Conservation (phyloP, 805 yeast genomes). For the Pichia sporocuriosa region DNA sequence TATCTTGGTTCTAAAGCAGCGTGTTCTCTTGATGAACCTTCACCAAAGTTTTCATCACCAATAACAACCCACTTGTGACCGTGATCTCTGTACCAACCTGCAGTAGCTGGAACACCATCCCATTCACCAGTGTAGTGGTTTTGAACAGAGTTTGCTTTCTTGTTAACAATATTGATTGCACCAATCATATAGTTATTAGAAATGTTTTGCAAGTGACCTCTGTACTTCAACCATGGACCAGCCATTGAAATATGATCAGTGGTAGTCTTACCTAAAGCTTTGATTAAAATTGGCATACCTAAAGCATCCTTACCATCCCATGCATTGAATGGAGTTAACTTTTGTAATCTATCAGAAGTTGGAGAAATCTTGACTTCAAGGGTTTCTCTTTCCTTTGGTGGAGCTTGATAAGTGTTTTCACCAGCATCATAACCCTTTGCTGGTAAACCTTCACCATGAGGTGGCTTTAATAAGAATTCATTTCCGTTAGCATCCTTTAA, state of each 20-base stretch:
- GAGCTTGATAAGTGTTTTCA: constrained; percentile 93
- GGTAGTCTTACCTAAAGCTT: constrained; percentile 96
- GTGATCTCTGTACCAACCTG: constrained; percentile 86
- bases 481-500: constrained; percentile 65
- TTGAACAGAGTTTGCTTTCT: constrained; percentile 85
- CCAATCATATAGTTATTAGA: constrained; percentile 99
- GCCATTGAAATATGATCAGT: constrained; percentile 99
- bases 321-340: constrained; percentile 85
- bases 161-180: constrained; percentile 95
- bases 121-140: constrained; percentile 88
- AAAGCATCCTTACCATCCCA: constrained; percentile 96
- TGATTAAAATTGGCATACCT: constrained; percentile 87
- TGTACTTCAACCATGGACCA: constrained; percentile 99
- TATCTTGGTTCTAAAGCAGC: constrained; percentile 99
- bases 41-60: constrained; percentile 99
- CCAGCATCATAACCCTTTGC: constrained; percentile 50
- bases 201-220: constrained; percentile 98
- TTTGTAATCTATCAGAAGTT: constrained; percentile 92
- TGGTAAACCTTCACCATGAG: constrained; percentile 82
- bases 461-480: constrained; percentile 71
- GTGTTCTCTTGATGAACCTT: constrained; percentile 99
- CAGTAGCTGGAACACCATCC: constrained; percentile 96
- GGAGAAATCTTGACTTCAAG: constrained; percentile 78
- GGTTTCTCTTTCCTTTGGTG: constrained; percentile 76
- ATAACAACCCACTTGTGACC: constrained; percentile 95